Percentiles rank a stretch among this genome's conserved stretches.
Conservation (phyloP, 2,329 filamentous ascomycete species). For the Leptosphaerulina australis region DNA sequence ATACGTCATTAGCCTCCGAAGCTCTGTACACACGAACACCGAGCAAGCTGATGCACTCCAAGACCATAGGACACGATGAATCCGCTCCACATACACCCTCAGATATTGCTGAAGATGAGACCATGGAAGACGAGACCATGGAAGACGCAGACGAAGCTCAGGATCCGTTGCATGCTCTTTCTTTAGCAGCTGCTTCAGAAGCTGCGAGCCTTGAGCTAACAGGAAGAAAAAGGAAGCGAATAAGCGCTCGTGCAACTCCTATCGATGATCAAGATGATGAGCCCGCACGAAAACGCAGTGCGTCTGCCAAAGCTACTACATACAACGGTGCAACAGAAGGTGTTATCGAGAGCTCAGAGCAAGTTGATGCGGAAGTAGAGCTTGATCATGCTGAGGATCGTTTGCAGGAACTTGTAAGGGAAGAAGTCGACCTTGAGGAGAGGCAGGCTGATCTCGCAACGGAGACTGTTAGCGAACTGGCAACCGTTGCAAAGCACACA, state of each 20-base stretch:
- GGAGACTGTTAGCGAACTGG: slow-evolving; percentile 41
- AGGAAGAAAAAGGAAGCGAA: slow-evolving; percentile 54
- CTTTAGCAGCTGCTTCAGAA: slow-evolving; percentile 40
- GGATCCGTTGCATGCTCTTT: slow-evolving; percentile 41
- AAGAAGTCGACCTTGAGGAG: slow-evolving; percentile 44
- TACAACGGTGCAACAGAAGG: slow-evolving; percentile 42
- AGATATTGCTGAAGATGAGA: slow-evolving; percentile 23
- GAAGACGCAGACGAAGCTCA: slow-evolving; percentile 27
- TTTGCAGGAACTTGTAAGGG: slow-evolving; percentile 39
- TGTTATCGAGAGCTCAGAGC: slow-evolving; percentile 35
- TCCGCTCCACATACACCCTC: slow-evolving; percentile 40
- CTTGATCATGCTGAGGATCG: slow-evolving; percentile 56
- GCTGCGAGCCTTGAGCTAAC: slow-evolving; percentile 38
- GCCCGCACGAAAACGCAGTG: slow-evolving; percentile 48
- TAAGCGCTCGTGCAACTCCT: slow-evolving; percentile 49
- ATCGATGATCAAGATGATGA: slow-evolving; percentile 44
- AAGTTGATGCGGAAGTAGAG: slow-evolving; percentile 54
- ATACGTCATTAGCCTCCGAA: slow-evolving; percentile 45
- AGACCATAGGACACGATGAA: slow-evolving; percentile 40
- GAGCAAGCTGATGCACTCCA: slow-evolving; percentile 47
- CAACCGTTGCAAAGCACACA: slow-evolving; percentile 45
- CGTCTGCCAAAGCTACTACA: slow-evolving; percentile 28
- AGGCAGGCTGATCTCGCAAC: slow-evolving; percentile 42
- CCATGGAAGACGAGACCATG: slow-evolving; percentile 19
- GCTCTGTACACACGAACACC: slow-evolving; percentile 43